Evolutionary conservation across 768 basidiomycete genomes (phyloP).

Genomic region (Boletus coccyginus): DNA sequence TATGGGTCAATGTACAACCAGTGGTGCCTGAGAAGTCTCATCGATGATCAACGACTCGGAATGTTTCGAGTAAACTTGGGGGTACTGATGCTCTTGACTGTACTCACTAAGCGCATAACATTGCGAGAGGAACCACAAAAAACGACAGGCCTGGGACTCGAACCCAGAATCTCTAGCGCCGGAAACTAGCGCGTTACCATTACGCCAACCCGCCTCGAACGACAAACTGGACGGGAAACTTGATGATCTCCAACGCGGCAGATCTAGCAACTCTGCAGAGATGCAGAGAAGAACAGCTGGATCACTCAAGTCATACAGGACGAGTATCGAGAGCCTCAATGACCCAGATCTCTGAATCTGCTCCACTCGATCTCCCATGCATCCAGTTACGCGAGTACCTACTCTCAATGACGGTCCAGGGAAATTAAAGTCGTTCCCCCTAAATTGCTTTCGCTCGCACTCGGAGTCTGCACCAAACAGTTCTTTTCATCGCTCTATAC

Average conservation of each 20-base stretch:
- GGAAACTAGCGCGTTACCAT: slow-evolving; percentile 67
- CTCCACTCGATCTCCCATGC: not conserved
- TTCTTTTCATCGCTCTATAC: not conserved
- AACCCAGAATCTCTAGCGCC: slow-evolving; percentile 63
- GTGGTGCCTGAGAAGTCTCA: too few relatives aligned
- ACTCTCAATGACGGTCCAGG: not conserved
- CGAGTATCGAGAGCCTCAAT: not conserved
- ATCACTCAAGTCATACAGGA: not conserved
- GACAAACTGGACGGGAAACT: too few relatives aligned
- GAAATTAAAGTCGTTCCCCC: not conserved
- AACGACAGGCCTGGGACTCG: slow-evolving; percentile 60
- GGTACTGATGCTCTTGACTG: too few relatives aligned
- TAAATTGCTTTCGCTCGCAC: not conserved
- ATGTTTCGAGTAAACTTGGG: too few relatives aligned
- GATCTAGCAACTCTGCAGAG: too few relatives aligned
- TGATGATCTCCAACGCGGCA: not conserved
- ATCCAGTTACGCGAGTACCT: not conserved
- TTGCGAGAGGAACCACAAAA: slow-evolving; percentile 18
- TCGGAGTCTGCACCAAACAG: not conserved
- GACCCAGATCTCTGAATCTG: too few relatives aligned
- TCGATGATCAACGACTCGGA: too few relatives aligned
- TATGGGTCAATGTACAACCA: not conserved
- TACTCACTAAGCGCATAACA: not conserved
- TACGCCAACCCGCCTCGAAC: slow-evolving; percentile 52
- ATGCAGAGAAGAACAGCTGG: too few relatives aligned